Conservation (phyloP, 768 basidiomycete species). For the Pisolithus microcarpus region DNA sequence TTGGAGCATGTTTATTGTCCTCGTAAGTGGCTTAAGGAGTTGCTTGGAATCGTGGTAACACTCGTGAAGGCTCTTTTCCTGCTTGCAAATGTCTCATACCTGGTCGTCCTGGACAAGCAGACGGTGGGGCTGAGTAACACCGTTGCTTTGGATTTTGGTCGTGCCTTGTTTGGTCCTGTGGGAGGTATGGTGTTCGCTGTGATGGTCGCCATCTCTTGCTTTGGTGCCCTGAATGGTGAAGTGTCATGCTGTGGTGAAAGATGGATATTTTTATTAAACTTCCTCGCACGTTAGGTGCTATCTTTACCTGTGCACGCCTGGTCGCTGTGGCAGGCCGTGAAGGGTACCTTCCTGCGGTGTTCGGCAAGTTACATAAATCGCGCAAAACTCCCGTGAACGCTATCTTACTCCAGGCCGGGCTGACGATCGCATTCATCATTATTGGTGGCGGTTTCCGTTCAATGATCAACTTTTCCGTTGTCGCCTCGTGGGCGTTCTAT, state of each 20-base stretch:
- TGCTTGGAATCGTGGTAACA: slow-evolving; percentile 3
- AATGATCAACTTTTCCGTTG: slow-evolving; percentile 83
- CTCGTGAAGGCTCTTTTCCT: slow-evolving; percentile 60
- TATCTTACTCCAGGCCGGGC: slow-evolving; percentile 63
- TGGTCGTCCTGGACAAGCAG: slow-evolving; percentile 80
- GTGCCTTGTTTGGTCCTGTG: slow-evolving; percentile 75
- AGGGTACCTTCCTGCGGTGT: slow-evolving; percentile 77
- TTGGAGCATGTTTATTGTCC: slow-evolving; percentile 79
- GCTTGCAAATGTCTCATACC: slow-evolving; percentile 82
- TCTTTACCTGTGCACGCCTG: slow-evolving; percentile 74
- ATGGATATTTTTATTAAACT: slow-evolving; percentile 3
- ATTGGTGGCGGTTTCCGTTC: slow-evolving; percentile 86
- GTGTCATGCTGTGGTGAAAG: slow-evolving; percentile 2
- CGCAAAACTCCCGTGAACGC: slow-evolving; percentile 87
- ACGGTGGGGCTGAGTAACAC: slow-evolving; percentile 77
- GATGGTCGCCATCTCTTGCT: slow-evolving; percentile 91
- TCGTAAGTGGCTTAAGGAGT: slow-evolving; percentile 35
- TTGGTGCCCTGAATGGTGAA: slow-evolving; percentile 86
- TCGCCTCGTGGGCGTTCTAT: slow-evolving; percentile 83
- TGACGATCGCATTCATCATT: slow-evolving; percentile 74
- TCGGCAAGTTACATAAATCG: slow-evolving; percentile 66
- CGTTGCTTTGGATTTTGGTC: slow-evolving; percentile 88
- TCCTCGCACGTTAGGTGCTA: slow-evolving; percentile 39
- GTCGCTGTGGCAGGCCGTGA: slow-evolving; percentile 88
- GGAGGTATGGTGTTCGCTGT: slow-evolving; percentile 84